Base-by-base conservation (phyloP, 192 early-diverging fungal species). In the Linnemannia schmuckeri region DNA sequence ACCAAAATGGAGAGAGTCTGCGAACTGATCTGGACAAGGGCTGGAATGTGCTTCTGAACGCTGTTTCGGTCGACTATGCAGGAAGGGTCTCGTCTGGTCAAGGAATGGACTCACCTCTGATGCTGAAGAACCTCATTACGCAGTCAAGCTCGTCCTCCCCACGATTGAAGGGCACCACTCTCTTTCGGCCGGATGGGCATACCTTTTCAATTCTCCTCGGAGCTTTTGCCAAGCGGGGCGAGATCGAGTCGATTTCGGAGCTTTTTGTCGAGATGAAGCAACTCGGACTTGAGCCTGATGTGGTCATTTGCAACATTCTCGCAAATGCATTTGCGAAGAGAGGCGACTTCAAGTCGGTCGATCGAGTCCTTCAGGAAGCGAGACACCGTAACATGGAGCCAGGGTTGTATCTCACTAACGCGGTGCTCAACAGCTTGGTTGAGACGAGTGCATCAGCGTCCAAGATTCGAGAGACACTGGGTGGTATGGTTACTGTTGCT, bases 141-240 rank as follows among this genome's bases (percentile, higher is more conserved):
- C 63, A 81, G 30, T 44, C 82, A 40, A 42, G n/a, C 12, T 38
- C 24, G 37, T 24, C 42, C 33, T 71, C 49, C 3, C 57, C 15
- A 24, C 41, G 44, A 4, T 18, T 1, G 13, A 44, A 74, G 8
- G 33, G 33, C 4, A 20, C 8, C 15, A 20, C 8, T 44, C 74
- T 30, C 4, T 87, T 87, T 63, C 68, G 63, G 3, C 85, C 85
- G 0, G 79, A 87, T 78, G 72, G 79, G 0, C 75, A 70, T 38
- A 87, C 85, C 7, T 87, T 81, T 40, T 76, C 85, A 24, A 87
- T 87, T 40, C 68, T 87, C n/a, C 66, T 87, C 5, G 72, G 72
- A 20, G 85, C 80, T 13, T 81, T 81, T 75, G 85, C 85, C 4
- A 40, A 47, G 12, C 75, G 79, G 30, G 85, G 85, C 5, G 85